phyloP scores from a whole-genome alignment of 164 flowering plant genomes.

The Sextonia rubra region DNA sequence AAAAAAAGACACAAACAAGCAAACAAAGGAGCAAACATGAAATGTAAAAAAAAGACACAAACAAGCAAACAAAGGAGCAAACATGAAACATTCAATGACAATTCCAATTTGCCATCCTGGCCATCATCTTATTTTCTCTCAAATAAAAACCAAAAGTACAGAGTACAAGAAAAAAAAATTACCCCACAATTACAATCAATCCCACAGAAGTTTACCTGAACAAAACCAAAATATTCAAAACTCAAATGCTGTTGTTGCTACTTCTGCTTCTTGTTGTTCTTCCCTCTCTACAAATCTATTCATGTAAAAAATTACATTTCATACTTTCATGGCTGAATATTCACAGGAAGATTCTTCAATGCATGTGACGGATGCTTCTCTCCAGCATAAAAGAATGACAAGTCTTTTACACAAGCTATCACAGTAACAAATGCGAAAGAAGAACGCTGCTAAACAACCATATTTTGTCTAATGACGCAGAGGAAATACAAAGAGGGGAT shows the following conservation, averaged over 20 bases:
- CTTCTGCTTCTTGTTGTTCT: conserved; percentile 1
- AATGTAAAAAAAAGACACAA: too few relatives aligned
- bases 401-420: conserved; percentile 8
- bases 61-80: too few relatives aligned
- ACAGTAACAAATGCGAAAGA: conserved; percentile 7
- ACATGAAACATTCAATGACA: background rate
- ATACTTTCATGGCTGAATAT: conserved; percentile 8
- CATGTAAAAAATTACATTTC: conserved; percentile 3
- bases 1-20: too few relatives aligned
- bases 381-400: conserved; percentile 11
- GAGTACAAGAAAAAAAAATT: background rate
- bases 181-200: conserved; percentile 5
- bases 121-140: conserved; percentile 4
- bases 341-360: conserved; percentile 12
- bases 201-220: conserved; percentile 5
- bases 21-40: background rate
- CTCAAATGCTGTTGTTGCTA: background rate
- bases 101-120: conserved; percentile 1
- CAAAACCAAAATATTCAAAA: conserved; percentile 1
- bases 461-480: background rate
- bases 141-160: background rate
- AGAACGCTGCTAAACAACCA: conserved; percentile 3
- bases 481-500: conserved; percentile 1
- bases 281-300: conserved; percentile 3
- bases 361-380: conserved; percentile 4